Base-by-base conservation (phyloP, 495 filamentous ascomycete genomes). In the Podospora appendiculata region DNA sequence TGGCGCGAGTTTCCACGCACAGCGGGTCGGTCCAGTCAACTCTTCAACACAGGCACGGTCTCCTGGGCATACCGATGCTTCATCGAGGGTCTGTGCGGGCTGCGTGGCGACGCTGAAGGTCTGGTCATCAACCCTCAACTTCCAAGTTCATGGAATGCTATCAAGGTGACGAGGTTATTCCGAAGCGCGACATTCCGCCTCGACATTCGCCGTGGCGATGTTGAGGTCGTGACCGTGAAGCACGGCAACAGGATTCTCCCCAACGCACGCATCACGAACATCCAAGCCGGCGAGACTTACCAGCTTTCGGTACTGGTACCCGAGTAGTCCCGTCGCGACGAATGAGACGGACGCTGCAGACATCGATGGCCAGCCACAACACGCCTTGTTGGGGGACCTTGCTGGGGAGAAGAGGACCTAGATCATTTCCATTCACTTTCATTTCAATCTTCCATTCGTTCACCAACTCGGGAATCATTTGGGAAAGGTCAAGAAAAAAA, bases 21-120 rank as follows among this genome's bases (percentile, higher is more conserved):
- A 1, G 76, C 76, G 7, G 78, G 78, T 0, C 72, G 78, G 2
- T 77, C 73, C 8, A 77, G 73, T 57, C 76, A 78, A 56, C 54
- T 80, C 32, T 80, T 80, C 64, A 80, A 80, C 66, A 80, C 78
- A 32, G 78, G 78, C 41, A 80, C 76, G 16, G 72, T 77, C 9
- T 73, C 72, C 25, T 79, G 78, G 78, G 75, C 62, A 1, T 80
- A 80, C 64, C 70, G 78, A 11, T 73, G 67, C 58, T 71, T 80
- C 57, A 67, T 75, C 51, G 78, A 80, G 56, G 75, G 76, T 0
- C 63, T 80, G 0, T 80, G 76, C 52, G 78, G 78, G 5, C 58
- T 80, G 39, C 65, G 70, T 12, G 78, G 78, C 11, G 76, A 76
- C 25, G 52, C 56, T 11, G 59, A 77, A 1, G 78, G 76, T 0